Percentiles rank a stretch among this genome's conserved stretches.
Conservation (phyloP, 805 yeast genomes). For the Saccharomycopsis vini region DNA sequence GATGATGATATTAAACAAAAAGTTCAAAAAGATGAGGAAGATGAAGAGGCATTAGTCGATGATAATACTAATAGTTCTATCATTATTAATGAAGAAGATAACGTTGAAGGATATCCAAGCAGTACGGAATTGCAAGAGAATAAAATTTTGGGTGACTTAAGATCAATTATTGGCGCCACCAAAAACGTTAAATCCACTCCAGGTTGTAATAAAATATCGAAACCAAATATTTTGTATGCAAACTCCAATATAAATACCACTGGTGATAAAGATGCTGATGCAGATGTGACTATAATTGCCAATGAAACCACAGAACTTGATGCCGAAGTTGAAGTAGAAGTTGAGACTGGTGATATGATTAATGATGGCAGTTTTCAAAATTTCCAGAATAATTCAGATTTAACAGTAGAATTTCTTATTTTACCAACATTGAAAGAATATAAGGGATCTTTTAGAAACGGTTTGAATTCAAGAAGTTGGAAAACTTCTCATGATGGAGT, state of each 20-base stretch:
- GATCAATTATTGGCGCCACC: too few species aligned
- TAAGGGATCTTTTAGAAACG: slow-evolving; percentile 56
- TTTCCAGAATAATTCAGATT: slow-evolving; percentile 24
- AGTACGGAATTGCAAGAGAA: neutral
- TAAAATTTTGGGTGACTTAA: too few species aligned
- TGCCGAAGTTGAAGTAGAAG: slow-evolving; percentile 35
- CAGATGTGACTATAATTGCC: too few species aligned
- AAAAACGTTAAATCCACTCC: too few species aligned
- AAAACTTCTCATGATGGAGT: slow-evolving; percentile 65
- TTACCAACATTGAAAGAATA: slow-evolving; percentile 65
- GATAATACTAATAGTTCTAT: too few species aligned
- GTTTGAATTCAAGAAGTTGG: slow-evolving; percentile 74
- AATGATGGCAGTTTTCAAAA: too few species aligned
- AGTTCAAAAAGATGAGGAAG: neutral
- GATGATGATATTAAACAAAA: neutral
- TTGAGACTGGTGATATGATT: slow-evolving; percentile 21
- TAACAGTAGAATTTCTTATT: slow-evolving; percentile 32
- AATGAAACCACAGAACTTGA: slow-evolving; percentile 20
- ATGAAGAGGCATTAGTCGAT: neutral
- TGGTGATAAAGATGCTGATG: neutral
- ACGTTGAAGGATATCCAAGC: slow-evolving; percentile 19
- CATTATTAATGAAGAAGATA: slow-evolving; percentile 10
- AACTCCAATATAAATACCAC: neutral
- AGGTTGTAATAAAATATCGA: too few species aligned
- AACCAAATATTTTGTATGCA: neutral